Percentiles rank a stretch among this genome's conserved stretches.
These are phyloP conservation scores for Leccinum solheimii DNA, from an alignment of 1,284 basidiomycete genomes.

Conservation along the genomic window DNA sequence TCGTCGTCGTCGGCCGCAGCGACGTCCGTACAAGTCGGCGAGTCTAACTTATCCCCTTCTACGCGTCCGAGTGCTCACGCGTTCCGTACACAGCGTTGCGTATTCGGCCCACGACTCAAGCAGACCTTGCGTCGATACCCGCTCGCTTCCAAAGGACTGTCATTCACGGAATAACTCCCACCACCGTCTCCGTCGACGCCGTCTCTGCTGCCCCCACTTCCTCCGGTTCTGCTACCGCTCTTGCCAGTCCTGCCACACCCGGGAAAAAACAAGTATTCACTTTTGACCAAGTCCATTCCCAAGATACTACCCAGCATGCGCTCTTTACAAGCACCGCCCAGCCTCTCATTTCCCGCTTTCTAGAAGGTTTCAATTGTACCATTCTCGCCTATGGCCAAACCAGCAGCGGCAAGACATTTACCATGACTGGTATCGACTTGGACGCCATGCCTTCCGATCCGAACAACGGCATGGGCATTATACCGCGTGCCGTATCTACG, in stretches of 20 bases:
- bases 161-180: constrained; percentile 72
- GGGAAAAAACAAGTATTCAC: constrained; percentile 85
- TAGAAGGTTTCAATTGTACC: constrained; percentile 97
- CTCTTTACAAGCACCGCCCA: constrained; percentile 84
- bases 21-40: constrained; percentile 86
- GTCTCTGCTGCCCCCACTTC: constrained; percentile 48
- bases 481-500: constrained; percentile 90
- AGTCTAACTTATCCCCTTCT: constrained; percentile 35
- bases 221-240: constrained; percentile 53
- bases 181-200: constrained; percentile 75
- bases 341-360: constrained; percentile 85
- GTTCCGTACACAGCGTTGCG: constrained; percentile 68
- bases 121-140: constrained; percentile 85
- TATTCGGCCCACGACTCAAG: constrained; percentile 84
- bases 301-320: constrained; percentile 78
- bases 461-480: constrained; percentile 86
- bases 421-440: constrained; percentile 90
- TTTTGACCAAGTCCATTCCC: constrained; percentile 92
- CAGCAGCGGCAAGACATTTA: constrained; percentile 95
- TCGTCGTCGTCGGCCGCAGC: constrained; percentile 48
- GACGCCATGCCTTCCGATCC: constrained; percentile 79
- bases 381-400: constrained; percentile 98
- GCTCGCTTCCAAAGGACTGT: constrained; percentile 91
- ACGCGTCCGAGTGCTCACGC: constrained; percentile 8
- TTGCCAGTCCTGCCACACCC: constrained; percentile 37